These are phyloP conservation scores for Coniferiporia weirii DNA, from an alignment of 1,284 basidiomycete species.

Conservation along the genomic window DNA sequence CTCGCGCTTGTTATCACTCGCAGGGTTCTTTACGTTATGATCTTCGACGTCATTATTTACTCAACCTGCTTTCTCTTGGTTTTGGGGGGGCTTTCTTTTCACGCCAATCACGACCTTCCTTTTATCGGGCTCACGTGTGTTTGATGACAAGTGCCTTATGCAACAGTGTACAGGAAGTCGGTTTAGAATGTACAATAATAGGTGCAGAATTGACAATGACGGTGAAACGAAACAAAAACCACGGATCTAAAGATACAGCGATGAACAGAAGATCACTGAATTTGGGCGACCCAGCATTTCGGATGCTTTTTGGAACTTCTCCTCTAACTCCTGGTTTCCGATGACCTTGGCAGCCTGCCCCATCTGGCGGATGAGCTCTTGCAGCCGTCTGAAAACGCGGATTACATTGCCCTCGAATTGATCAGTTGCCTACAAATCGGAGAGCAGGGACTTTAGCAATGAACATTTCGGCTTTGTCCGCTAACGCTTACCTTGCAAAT, in stretches of 20 bases:
- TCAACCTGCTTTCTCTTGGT: not conserved
- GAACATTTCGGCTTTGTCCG: not conserved
- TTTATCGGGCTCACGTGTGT: not conserved
- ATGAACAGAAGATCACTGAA: conserved; percentile 92
- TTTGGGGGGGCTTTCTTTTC: not conserved
- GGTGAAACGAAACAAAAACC: not conserved
- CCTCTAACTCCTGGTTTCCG: conserved; percentile 87
- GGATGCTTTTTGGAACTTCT: conserved; percentile 84
- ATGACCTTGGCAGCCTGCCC: conserved; percentile 92
- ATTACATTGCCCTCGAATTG: conserved; percentile 96
- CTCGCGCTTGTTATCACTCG: not conserved
- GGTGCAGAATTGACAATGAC: not conserved
- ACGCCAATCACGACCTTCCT: not conserved
- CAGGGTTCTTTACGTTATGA: not conserved
- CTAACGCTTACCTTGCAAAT: conserved; percentile 78
- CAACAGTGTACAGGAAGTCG: not conserved
- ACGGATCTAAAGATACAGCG: conserved; percentile 56
- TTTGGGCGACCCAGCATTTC: conserved; percentile 90
- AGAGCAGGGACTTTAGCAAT: conserved; percentile 1
- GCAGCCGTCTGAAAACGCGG: conserved; percentile 88
- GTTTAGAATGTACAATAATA: not conserved
- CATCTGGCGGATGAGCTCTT: conserved; percentile 96
- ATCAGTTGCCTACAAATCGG: conserved; percentile 70
- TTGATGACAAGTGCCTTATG: not conserved
- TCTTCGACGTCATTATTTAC: not conserved